These are phyloP conservation scores for Cordyceps fumosorosea DNA, from an alignment of 2,329 filamentous ascomycete species.

Conservation along the genomic window DNA sequence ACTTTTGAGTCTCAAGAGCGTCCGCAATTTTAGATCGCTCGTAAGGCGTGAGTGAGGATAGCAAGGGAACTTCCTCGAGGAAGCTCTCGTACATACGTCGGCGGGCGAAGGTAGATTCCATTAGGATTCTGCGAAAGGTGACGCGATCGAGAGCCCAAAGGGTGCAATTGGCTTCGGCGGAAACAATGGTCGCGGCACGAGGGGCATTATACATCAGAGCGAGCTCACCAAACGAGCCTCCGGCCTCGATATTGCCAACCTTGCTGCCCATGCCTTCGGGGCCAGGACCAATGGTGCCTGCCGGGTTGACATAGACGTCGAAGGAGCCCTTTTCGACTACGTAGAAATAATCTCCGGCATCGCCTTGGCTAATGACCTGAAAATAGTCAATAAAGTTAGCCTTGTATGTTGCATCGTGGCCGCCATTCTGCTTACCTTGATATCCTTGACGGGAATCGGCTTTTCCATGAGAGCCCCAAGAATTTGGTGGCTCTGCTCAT, in stretches of 20 bases:
- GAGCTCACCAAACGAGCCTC: slow-evolving; percentile 92
- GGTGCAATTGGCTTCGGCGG: slow-evolving; percentile 68
- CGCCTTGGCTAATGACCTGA: slow-evolving; percentile 90
- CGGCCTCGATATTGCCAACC: slow-evolving; percentile 75
- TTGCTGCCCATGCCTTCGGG: slow-evolving; percentile 75
- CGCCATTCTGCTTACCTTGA: slow-evolving; percentile 45
- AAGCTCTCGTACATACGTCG: slow-evolving; percentile 97
- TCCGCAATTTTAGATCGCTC: slow-evolving; percentile 97
- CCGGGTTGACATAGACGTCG: slow-evolving; percentile 80
- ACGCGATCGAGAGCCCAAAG: slow-evolving; percentile 93
- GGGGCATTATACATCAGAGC: slow-evolving; percentile 99
- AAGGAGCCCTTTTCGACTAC: slow-evolving; percentile 88
- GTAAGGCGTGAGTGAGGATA: slow-evolving; percentile 78
- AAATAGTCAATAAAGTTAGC: slow-evolving; percentile 20
- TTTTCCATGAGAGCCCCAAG: slow-evolving; percentile 91
- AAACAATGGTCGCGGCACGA: slow-evolving; percentile 87
- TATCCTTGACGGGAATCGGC: slow-evolving; percentile 84
- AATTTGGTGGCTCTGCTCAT: slow-evolving; percentile 83
- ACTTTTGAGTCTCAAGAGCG: slow-evolving; percentile 87
- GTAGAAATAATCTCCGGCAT: slow-evolving; percentile 96
- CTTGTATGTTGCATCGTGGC: not conserved
- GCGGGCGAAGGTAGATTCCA: slow-evolving; percentile 95
- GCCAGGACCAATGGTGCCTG: slow-evolving; percentile 72
- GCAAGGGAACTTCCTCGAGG: slow-evolving; percentile 84
- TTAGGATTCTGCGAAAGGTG: slow-evolving; percentile 94